Percentiles rank a stretch among this genome's conserved stretches.
These are phyloP conservation scores for Chlorella sp. DNA, from an alignment of 139 green algal species.

Conservation along the genomic window DNA sequence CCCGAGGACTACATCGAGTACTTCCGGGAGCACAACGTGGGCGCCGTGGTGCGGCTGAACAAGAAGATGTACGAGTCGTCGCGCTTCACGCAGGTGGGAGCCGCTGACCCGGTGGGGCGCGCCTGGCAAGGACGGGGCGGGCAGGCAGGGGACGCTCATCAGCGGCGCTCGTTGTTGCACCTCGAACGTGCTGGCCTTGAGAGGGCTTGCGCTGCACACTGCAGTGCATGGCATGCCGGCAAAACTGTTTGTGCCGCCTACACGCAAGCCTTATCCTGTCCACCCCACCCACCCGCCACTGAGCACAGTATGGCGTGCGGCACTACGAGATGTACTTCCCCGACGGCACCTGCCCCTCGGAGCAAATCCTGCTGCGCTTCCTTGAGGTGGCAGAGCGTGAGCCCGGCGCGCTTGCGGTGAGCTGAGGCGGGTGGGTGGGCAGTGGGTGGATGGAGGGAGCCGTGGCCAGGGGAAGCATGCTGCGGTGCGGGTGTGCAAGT, in stretches of 20 bases:
- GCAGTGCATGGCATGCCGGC: no score
- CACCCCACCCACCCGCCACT: no score
- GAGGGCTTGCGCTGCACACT: no score
- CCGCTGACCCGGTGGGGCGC: no score
- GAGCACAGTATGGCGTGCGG: slow-evolving; percentile 69
- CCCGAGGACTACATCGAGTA: slow-evolving; percentile 92
- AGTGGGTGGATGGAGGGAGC: no score
- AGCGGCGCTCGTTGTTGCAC: no score
- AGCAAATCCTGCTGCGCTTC: slow-evolving; percentile 80
- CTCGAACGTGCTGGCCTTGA: no score
- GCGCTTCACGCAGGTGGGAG: not conserved
- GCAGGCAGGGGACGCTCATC: no score
- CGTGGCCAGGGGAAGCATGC: not conserved
- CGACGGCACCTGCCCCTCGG: slow-evolving; percentile 85
- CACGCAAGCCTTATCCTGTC: no score
- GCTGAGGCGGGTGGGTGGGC: not conserved
- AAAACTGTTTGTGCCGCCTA: no score
- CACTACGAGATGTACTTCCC: slow-evolving; percentile 96
- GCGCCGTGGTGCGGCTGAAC: slow-evolving; percentile 88
- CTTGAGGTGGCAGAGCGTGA: slow-evolving; percentile 80
- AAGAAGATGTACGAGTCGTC: slow-evolving; percentile 88
- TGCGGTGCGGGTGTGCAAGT: not conserved
- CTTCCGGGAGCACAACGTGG: slow-evolving; percentile 71
- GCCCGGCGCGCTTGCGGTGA: slow-evolving; percentile 67
- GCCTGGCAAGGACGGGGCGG: no score